Evolutionary conservation across 805 yeast genomes (phyloP), one percentile per base, ranked within the genome.

Genomic region (Blastobotrys americana): DNA sequence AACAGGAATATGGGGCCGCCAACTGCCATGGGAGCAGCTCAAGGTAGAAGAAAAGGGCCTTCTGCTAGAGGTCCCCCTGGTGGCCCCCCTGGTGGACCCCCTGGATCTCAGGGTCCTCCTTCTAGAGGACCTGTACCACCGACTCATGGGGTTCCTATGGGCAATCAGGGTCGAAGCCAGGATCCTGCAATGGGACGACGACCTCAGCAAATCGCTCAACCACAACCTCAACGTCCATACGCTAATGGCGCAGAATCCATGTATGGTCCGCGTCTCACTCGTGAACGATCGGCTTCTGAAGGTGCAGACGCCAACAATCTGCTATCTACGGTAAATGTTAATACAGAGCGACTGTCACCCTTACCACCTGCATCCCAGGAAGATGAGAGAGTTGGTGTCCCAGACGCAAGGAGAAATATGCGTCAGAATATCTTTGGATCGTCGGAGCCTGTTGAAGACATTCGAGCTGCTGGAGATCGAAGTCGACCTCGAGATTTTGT

Each of bases 281-380:
- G 59, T 40, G 61, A 58, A 43, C 56, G 66, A 19, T 51, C 54
- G 5, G 59, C 59, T 9, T 59, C 64, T 3, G 65, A 59, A 18
- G 66, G 67, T n/a, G 52, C 54, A 22, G 58, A 55, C 43, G 65
- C 63, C 42, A 58, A 59, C 43, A 54, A 57, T 16, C 47, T 58
- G 40, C 46, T 58, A 34, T 47, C 54, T 17, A 45, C 48, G 15
- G 49, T 56, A 16, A 55, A 54, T 28, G 48, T 42, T 18, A 34
- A 44, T 13, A 54, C 59, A 2, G 49, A 53, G 42, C 63, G 61
- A 13, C 37, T 50, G 23, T 42, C 59, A n/a, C 56, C 58, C 3
- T 16, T 23, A 21, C 34, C 15, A n/a, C 22, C n/a, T n/a, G n/a
- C n/a, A n/a, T n/a, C n/a, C n/a, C n/a, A n/a, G n/a, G n/a, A n/a